These are phyloP conservation scores for Verticillium nubilum DNA, from an alignment of 2,329 filamentous ascomycete species.

Conservation along the genomic window DNA sequence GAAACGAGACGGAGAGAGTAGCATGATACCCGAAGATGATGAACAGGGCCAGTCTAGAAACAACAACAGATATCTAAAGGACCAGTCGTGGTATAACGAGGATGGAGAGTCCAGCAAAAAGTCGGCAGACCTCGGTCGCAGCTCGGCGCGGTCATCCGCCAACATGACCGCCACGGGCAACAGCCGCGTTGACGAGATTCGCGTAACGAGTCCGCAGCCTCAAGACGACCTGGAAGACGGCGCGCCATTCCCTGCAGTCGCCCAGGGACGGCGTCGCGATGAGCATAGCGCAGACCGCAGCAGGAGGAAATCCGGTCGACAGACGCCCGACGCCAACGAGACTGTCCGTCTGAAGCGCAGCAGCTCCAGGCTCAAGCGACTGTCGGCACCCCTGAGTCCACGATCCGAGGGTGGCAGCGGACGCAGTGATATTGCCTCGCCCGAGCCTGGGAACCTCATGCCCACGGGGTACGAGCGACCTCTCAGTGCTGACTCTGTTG, in stretches of 20 bases:
- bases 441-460: slow-evolving; percentile 16
- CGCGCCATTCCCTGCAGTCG: slow-evolving; percentile 64
- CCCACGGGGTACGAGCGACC: slow-evolving; percentile 64
- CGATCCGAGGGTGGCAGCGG: slow-evolving; percentile 28
- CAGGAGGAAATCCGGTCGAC: slow-evolving; percentile 41
- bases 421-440: slow-evolving; percentile 8
- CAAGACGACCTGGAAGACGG: slow-evolving; percentile 47
- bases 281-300: slow-evolving; percentile 41
- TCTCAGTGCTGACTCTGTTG: slow-evolving; percentile 77
- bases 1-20: slow-evolving; percentile 40
- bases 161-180: background rate
- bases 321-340: slow-evolving; percentile 42
- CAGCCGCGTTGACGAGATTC: background rate
- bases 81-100: slow-evolving; percentile 4
- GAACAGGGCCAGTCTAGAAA: slow-evolving; percentile 18
- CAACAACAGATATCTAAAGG: slow-evolving; percentile 10
- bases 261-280: slow-evolving; percentile 52
- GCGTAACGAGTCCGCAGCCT: background rate
- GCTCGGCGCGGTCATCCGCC: background rate
- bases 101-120: slow-evolving; percentile 12
- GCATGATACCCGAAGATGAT: slow-evolving; percentile 37
- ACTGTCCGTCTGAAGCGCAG: slow-evolving; percentile 44
- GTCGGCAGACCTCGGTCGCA: slow-evolving; percentile 19
- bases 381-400: slow-evolving; percentile 44
- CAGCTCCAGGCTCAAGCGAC: slow-evolving; percentile 52